Percentiles rank a stretch among this genome's conserved stretches.
These are phyloP conservation scores for Macadamia integrifolia DNA, from an alignment of 164 flowering plant species.

Conservation along the genomic window DNA sequence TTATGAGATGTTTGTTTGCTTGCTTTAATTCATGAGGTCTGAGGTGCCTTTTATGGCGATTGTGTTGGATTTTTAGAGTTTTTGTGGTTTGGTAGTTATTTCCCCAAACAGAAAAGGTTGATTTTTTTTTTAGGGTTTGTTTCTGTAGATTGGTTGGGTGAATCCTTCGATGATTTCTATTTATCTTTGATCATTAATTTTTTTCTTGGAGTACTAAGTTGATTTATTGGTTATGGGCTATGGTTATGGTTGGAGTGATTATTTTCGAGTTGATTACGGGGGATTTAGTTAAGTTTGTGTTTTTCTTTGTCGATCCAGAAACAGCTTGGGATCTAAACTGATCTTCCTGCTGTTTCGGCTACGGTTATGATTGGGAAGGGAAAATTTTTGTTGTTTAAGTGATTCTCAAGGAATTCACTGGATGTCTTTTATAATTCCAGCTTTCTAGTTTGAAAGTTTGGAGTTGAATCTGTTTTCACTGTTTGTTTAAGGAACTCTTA, in stretches of 20 bases:
- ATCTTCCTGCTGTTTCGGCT: background rate
- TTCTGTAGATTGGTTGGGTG: too few relatives aligned
- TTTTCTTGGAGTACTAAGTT: background rate
- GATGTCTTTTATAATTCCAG: background rate
- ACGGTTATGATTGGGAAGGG: background rate
- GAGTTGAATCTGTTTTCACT: background rate
- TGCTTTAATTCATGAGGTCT: background rate
- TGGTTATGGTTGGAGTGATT: too few relatives aligned
- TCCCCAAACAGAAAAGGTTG: background rate
- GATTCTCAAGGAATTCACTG: background rate
- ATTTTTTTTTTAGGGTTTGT: too few relatives aligned
- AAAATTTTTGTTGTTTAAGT: background rate
- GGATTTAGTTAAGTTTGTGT: too few relatives aligned
- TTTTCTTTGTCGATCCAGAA: too few relatives aligned
- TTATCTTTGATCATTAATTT: background rate
- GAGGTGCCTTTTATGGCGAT: too few relatives aligned
- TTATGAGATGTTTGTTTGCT: background rate
- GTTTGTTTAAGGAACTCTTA: background rate
- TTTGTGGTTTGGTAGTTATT: background rate
- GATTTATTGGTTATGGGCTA: too few relatives aligned
- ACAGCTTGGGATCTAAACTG: background rate
- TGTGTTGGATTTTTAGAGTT: background rate
- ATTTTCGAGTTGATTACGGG: too few relatives aligned
- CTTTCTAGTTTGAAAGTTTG: background rate
- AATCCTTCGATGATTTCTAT: background rate